phyloP scores from a whole-genome alignment of 2,329 filamentous ascomycete genomes.

The Calonectria hawksworthii region DNA sequence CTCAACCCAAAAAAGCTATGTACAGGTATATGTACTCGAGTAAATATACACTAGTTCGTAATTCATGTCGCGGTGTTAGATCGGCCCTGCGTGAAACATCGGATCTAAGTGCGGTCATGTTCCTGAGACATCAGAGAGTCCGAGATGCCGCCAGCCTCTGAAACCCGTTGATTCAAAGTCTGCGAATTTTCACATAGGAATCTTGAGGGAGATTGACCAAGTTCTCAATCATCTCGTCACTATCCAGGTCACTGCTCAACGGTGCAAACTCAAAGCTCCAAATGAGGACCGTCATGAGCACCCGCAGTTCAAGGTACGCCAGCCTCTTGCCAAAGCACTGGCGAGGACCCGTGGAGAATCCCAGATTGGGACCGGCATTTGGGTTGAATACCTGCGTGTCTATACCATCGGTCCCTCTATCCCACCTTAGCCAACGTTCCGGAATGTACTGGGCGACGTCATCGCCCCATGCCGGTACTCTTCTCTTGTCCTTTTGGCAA shows the following conservation, averaged over 20 bases:
- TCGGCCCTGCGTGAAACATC: conserved; percentile 8
- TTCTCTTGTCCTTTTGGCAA: conserved; percentile 40
- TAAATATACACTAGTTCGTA: conserved; percentile 8
- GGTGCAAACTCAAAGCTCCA: conserved; percentile 54
- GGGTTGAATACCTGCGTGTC: conserved; percentile 45
- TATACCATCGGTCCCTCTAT: conserved; percentile 21
- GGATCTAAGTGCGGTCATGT: not conserved
- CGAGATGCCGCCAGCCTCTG: not conserved
- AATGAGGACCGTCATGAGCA: conserved; percentile 52
- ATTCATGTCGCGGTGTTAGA: conserved; percentile 9
- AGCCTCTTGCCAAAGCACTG: conserved; percentile 56
- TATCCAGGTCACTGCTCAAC: conserved; percentile 33
- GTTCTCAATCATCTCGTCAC: conserved; percentile 37
- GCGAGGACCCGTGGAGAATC: conserved; percentile 54
- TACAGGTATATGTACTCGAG: conserved; percentile 26
- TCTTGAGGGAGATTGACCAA: conserved; percentile 45
- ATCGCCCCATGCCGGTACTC: conserved; percentile 48
- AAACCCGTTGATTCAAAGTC: conserved; percentile 3
- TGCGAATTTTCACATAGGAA: conserved; percentile 45
- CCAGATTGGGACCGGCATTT: conserved; percentile 51
- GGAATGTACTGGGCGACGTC: conserved; percentile 51
- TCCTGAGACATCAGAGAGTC: not conserved
- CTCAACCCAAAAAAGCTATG: conserved; percentile 14
- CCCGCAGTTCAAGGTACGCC: conserved; percentile 53
- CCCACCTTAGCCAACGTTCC: conserved; percentile 53